Evolutionary conservation across 768 basidiomycete genomes (phyloP).

Genomic region (Lactarius vividus): DNA sequence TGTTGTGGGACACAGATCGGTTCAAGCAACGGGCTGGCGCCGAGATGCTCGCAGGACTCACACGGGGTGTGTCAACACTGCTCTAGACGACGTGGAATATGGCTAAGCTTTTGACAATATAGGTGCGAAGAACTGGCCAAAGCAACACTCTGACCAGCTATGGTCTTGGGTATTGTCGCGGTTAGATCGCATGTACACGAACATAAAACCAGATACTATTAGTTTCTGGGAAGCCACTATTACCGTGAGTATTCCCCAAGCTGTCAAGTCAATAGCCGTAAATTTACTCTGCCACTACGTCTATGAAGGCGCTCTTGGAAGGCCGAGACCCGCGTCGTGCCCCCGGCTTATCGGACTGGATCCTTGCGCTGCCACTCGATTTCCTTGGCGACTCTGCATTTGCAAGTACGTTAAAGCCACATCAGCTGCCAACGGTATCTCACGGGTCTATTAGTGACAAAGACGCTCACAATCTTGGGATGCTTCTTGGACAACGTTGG

Average conservation of each 20-base stretch:
- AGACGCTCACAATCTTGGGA: constrained; percentile 64
- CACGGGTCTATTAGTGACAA: constrained; percentile 56
- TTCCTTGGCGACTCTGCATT: constrained; percentile 87
- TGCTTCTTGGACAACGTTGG: constrained; percentile 65
- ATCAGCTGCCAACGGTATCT: constrained; percentile 14
- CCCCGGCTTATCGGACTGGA: constrained; percentile 70
- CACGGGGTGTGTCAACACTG: constrained; percentile 55
- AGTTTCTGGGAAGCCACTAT: constrained; percentile 71
- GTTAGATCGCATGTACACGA: constrained; percentile 60
- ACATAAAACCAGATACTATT: constrained; percentile 84
- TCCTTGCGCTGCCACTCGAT: constrained; percentile 71
- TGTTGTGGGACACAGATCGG: constrained; percentile 66
- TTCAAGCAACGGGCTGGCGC: constrained; percentile 84
- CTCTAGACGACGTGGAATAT: not conserved
- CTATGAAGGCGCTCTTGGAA: constrained; percentile 41
- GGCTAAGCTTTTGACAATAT: constrained; percentile 20
- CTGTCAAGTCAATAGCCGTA: constrained; percentile 1
- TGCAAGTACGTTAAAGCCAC: constrained; percentile 52
- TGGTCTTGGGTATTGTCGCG: constrained; percentile 72
- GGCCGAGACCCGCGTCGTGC: constrained; percentile 81
- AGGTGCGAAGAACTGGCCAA: constrained; percentile 87
- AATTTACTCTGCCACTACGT: not conserved
- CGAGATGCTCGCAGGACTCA: constrained; percentile 67
- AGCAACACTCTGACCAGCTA: constrained; percentile 46
- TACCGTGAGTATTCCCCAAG: constrained; percentile 40